Percentiles rank a stretch among this genome's conserved stretches.
phyloP scores from a whole-genome alignment of 2,329 filamentous ascomycete species.

The Apiospora phragmitis region DNA sequence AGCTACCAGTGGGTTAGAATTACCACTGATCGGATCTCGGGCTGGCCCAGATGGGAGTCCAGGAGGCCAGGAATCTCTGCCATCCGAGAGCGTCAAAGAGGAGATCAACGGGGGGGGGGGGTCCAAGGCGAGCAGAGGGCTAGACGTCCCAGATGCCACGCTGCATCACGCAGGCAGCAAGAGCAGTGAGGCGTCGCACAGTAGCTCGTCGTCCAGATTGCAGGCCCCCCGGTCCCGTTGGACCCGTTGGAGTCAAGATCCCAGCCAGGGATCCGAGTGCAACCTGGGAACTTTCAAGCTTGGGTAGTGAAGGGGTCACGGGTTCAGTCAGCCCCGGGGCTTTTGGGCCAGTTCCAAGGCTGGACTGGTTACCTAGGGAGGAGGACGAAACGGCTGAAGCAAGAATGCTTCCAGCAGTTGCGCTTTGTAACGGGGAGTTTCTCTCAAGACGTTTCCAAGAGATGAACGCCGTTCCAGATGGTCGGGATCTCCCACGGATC shows the following conservation, averaged over 20 bases:
- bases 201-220: not conserved
- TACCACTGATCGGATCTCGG: constrained; percentile 1
- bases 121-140: not conserved
- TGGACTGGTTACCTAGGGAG: not conserved
- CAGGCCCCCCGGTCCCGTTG: not conserved
- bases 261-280: not conserved
- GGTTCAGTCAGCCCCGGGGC: not conserved
- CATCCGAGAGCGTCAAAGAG: not conserved
- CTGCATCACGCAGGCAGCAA: not conserved
- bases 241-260: not conserved
- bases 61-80: not conserved
- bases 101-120: not conserved
- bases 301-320: not conserved
- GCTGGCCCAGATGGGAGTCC: not conserved
- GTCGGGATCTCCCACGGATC: not conserved
- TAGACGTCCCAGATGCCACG: not conserved
- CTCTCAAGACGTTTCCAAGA: constrained; percentile 2
- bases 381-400: not conserved
- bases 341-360: not conserved
- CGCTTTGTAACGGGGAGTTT: not conserved
- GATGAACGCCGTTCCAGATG: not conserved
- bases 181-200: not conserved
- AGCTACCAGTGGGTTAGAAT: not conserved
- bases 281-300: not conserved
- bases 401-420: not conserved